phyloP scores from a whole-genome alignment of 2,329 filamentous ascomycete species.

The Sarocladium kiliense region DNA sequence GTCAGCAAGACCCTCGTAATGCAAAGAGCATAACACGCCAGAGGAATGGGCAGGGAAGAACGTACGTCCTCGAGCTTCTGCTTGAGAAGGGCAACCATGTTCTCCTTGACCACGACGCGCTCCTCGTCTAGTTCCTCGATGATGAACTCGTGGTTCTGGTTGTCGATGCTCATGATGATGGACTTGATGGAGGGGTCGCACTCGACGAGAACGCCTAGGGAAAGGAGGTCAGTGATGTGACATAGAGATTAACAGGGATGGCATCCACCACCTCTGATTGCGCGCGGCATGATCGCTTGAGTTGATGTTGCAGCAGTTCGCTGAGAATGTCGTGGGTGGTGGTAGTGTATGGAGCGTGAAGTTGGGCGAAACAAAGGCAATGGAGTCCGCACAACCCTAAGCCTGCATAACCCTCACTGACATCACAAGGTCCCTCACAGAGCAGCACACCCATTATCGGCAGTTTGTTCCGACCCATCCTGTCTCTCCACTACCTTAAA shows the following conservation, averaged over 20 bases:
- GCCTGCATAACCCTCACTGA: no score
- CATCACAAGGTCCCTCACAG: no score
- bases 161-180: constrained; percentile 74
- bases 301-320: background rate
- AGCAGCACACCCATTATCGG: no score
- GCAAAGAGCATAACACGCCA: no score
- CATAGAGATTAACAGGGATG: constrained; percentile 11
- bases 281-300: constrained; percentile 45
- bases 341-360: no score
- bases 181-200: constrained; percentile 86
- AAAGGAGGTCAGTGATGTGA: no score
- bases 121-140: constrained; percentile 77
- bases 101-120: constrained; percentile 69
- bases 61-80: constrained; percentile 61
- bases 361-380: no score
- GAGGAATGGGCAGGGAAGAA: constrained; percentile 3
- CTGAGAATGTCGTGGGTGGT: background rate
- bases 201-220: constrained; percentile 67
- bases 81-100: constrained; percentile 65
- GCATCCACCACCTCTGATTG: constrained; percentile 43
- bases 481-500: no score
- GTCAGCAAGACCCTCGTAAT: no score
- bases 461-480: no score
- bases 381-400: no score
- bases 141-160: constrained; percentile 65